Base-by-base conservation (phyloP, 257 asterid species). In the Catharanthus roseus region DNA sequence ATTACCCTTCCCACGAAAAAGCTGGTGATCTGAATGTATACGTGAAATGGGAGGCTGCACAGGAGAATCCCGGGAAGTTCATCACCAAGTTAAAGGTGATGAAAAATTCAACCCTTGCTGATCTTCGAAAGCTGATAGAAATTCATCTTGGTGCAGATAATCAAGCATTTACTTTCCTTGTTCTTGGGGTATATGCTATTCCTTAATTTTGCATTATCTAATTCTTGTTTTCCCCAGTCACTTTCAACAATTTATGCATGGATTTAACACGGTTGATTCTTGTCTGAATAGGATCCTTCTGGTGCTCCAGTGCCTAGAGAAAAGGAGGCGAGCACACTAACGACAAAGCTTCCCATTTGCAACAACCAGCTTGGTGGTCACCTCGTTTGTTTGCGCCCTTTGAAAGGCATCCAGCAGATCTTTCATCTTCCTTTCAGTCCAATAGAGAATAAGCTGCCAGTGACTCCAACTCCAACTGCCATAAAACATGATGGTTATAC, bases 1-100 rank as follows among this genome's bases (percentile, higher is more conserved):
- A 53, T 38, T 82, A 79, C 7, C 79, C 82, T 0, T 57, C 57
- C 31, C 77, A 73, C 56, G 88, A 76, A 71, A 72, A 54, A 53
- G 45, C 5, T 56, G 81, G 56, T 63, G 79, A 69, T 57, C 42
- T 85, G 49, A 90, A 85, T 73, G 88, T 89, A 0, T 75, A 86
- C 10, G 96, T 90, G 77, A 88, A 92, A 78, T 90, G 97, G 97
- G 96, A 90, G 74, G 91, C 93, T 1, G 87, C 90, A 56, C 81
- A 86, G 76, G 96, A 92, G 41, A 86, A 92, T 69, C 85, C 91
- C 3, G 90, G 96, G 69, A 86, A 82, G 76, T 69, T 85, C 42
- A 84, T 92, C 53, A 81, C 97, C 47, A 79, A 82, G 21, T 51
- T 90, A 60, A 91, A 86, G 80, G 84, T 86, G 78, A 65, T 53